Evolutionary conservation across 345 rosid species (phyloP), one percentile per base, ranked within the genome.

Genomic region (Eucalyptus erythrocorys): DNA sequence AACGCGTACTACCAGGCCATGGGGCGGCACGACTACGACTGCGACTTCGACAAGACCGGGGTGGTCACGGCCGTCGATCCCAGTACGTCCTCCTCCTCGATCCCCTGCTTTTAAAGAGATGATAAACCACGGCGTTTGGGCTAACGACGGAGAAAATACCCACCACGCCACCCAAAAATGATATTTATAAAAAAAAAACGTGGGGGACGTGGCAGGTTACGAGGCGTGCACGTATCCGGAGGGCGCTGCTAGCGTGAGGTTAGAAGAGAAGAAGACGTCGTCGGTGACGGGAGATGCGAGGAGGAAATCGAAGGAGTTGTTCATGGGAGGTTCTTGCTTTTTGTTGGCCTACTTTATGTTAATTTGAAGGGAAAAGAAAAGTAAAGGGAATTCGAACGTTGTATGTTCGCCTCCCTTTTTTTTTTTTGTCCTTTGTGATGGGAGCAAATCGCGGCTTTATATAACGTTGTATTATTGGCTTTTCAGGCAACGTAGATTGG

Each of bases 1-100:
- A 93, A 94, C 91, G 94, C 94, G 0, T 96, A 93, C 91, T 95
- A 94, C 88, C 96, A 94, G 89, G 90, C 91, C 85, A 89, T 86
- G 30, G 97, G 96, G 32, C 93, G 64, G 24, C 89, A 92, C 13
- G 94, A 91, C 87, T 92, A 17, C 71, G 89, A 92, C 87, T 96
- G 98, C 79, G 94, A 95, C 89, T 96, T 96, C 88, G 85, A 85
- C 50, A 88, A 88, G 66, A 92, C 98, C 8, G 98, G 95, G 21
- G 87, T 87, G 48, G 61, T 96, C 89, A 92, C 93, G 34, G 37
- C 93, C 80, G 48, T 51, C 10, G 94, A 96, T 86, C 98, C 98
- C 30, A 96, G 98, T 88, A 79, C 48, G 89, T 82, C 84, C 84
- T 55, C 47, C 47, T 12, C 82, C 24, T 76, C 84, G 14, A 40